phyloP scores from a whole-genome alignment of 1,284 basidiomycete genomes.

The Sparassis latifolia region DNA sequence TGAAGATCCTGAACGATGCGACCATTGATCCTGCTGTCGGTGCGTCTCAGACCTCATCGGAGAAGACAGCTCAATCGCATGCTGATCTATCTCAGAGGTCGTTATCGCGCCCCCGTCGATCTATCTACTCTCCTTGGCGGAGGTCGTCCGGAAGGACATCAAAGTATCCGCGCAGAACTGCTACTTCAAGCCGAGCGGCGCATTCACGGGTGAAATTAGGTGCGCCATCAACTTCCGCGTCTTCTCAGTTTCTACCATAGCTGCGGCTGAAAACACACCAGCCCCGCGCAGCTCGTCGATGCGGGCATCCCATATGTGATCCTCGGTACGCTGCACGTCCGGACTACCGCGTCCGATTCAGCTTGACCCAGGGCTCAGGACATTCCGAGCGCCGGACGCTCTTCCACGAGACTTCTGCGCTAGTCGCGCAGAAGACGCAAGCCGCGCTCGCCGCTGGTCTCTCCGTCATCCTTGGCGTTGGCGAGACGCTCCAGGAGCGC shows the following conservation, averaged over 20 bases:
- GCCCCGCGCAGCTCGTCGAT: constrained; percentile 80
- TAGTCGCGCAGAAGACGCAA: constrained; percentile 85
- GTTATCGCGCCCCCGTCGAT: constrained; percentile 88
- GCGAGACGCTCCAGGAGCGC: constrained; percentile 89
- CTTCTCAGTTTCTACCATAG: neutral
- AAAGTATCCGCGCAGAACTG: constrained; percentile 91
- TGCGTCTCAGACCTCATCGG: constrained; percentile 29
- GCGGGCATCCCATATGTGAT: constrained; percentile 89
- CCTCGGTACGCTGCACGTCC: constrained; percentile 54
- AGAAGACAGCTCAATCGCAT: neutral
- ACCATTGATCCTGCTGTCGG: constrained; percentile 71
- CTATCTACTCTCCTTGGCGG: constrained; percentile 71
- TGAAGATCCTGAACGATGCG: constrained; percentile 69
- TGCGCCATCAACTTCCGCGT: constrained; percentile 21
- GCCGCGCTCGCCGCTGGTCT: constrained; percentile 72
- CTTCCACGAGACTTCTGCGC: constrained; percentile 83
- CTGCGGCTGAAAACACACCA: constrained; percentile 18
- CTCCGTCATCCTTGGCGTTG: constrained; percentile 92
- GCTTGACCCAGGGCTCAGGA: constrained; percentile 32
- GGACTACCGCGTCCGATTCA: too few species aligned
- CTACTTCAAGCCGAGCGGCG: constrained; percentile 81
- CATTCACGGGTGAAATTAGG: constrained; percentile 96
- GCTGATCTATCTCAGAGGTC: constrained; percentile 55
- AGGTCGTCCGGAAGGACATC: constrained; percentile 54
- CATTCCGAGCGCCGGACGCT: constrained; percentile 95